phyloP scores from a whole-genome alignment of 306 rosid species.

The Gleditsia sinensis region DNA sequence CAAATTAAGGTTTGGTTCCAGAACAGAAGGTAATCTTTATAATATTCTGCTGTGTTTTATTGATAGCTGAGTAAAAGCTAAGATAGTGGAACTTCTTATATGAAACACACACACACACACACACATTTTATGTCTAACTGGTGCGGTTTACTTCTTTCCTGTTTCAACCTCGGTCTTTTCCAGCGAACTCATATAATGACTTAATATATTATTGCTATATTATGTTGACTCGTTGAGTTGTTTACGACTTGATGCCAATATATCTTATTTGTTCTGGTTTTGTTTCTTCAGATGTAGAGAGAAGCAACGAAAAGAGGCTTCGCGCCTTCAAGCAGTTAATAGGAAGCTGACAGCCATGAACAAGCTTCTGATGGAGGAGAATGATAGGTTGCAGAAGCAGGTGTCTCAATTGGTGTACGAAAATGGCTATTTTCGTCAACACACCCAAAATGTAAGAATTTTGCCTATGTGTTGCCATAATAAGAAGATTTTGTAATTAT shows the following conservation, averaged over 20 bases:
- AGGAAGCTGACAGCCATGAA: conserved; percentile 97
- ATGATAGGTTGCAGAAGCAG: conserved; percentile 98
- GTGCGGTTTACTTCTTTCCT: background rate
- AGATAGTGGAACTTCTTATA: background rate
- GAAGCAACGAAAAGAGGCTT: conserved; percentile 96
- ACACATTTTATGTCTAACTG: background rate
- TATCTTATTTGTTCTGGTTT: background rate
- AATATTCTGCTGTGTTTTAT: background rate
- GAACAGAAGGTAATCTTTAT: conserved; percentile 66
- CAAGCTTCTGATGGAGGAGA: conserved; percentile 97
- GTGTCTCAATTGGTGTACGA: conserved; percentile 94
- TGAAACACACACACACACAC: background rate
- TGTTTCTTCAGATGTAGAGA: conserved; percentile 78
- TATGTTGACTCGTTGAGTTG: background rate
- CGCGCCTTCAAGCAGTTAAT: conserved; percentile 84
- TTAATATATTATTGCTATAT: background rate
- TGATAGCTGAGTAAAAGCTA: background rate
- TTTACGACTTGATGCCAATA: background rate
- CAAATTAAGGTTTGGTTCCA: conserved; percentile 99
- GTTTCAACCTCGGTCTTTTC: background rate
- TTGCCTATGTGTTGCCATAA: background rate
- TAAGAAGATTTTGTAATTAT: background rate
- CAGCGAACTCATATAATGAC: background rate
- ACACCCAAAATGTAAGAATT: conserved; percentile 67
- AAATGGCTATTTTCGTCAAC: conserved; percentile 96